Evolutionary conservation across 2,329 filamentous ascomycete genomes (phyloP).

Genomic region (Colletotrichum limetticola): DNA sequence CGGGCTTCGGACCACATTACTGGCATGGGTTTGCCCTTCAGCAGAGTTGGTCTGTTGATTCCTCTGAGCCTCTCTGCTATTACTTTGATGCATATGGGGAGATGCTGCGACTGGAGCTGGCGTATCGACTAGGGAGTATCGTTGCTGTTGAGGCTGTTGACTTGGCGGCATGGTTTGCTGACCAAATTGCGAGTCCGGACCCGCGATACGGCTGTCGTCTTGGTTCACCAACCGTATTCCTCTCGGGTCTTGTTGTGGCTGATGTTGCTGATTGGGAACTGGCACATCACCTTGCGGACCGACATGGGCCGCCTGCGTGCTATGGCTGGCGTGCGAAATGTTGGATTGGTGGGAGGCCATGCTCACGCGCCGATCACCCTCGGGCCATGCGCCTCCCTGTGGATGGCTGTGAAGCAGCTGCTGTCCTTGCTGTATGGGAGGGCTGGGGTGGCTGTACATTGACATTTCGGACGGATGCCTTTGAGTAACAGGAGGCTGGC

Average conservation of each 20-base stretch:
- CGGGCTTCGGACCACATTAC: background rate
- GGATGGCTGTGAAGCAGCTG: slow-evolving; percentile 6
- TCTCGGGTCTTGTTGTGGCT: background rate
- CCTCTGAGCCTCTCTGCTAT: background rate
- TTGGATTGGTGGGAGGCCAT: slow-evolving; percentile 23
- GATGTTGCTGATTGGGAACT: background rate
- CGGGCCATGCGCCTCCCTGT: background rate
- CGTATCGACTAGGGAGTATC: background rate
- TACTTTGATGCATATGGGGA: slow-evolving; percentile 2
- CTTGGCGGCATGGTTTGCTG: background rate
- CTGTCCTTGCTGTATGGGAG: slow-evolving; percentile 19
- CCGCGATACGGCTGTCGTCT: background rate
- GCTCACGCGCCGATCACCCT: slow-evolving; percentile 20
- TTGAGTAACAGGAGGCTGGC: slow-evolving; percentile 7
- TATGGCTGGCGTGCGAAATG: background rate
- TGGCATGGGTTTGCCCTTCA: background rate
- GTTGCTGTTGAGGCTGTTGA: background rate
- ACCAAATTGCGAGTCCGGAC: background rate
- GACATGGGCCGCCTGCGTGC: background rate
- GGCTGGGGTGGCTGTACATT: slow-evolving; percentile 3
- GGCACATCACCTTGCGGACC: background rate
- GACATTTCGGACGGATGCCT: slow-evolving; percentile 19
- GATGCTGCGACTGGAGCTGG: background rate
- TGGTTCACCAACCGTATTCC: background rate
- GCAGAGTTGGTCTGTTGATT: background rate